Conservation (phyloP, 2,329 filamentous ascomycete genomes). For the Trichoderma guizhouense region DNA sequence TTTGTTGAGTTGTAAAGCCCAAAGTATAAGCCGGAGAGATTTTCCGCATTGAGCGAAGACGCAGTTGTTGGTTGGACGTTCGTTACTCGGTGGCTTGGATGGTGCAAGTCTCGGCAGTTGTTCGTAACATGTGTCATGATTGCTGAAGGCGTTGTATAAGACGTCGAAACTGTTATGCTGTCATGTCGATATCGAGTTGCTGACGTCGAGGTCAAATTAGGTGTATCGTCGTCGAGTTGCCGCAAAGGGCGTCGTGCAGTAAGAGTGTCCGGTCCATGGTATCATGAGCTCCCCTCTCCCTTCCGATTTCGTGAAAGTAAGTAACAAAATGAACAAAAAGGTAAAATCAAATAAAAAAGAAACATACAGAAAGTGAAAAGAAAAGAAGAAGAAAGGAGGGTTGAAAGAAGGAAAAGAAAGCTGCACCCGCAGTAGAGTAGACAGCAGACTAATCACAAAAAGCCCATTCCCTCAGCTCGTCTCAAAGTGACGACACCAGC, state of each 20-base stretch:
- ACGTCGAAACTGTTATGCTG: not conserved
- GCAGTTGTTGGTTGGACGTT: not conserved
- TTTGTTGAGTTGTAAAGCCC: not conserved
- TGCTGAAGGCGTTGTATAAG: not conserved
- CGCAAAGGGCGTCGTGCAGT: not conserved
- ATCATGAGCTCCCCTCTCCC: not conserved
- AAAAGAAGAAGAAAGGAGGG: not conserved
- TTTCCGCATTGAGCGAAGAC: not conserved
- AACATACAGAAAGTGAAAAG: not conserved
- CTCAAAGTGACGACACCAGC: not conserved
- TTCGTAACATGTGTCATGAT: not conserved
- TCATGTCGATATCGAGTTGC: not conserved
- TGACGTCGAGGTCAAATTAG: not conserved
- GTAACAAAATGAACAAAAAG: not conserved
- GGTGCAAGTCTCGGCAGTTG: not conserved
- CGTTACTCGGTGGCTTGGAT: not conserved
- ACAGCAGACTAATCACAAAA: not conserved
- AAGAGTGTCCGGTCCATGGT: not conserved
- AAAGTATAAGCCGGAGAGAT: not conserved
- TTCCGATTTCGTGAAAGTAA: not conserved
- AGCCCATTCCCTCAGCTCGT: not conserved
- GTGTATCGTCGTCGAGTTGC: not conserved
- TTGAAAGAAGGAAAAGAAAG: not conserved
- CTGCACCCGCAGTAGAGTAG: not conserved
- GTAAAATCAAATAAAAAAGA: not conserved